Evolutionary conservation across 305 asterid species (phyloP).

Genomic region (Fraxinus angustifolia): DNA sequence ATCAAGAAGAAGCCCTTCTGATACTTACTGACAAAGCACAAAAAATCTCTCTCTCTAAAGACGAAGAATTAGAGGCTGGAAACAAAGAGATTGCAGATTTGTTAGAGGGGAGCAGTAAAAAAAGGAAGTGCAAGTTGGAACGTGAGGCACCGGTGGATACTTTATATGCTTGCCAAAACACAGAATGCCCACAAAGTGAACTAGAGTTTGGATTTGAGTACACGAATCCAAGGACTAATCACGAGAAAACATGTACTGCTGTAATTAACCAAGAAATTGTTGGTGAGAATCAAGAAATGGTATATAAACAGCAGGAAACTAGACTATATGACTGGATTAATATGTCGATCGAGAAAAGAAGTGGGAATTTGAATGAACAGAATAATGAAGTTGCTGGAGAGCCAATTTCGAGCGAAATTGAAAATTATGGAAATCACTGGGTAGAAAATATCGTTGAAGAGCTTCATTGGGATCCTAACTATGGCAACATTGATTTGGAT

Average conservation of each 20-base stretch:
- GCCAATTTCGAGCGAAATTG: neutral
- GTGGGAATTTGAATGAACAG: neutral
- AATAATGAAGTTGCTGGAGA: neutral
- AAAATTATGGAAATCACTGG: conserved; percentile 24
- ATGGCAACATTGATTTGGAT: conserved; percentile 20
- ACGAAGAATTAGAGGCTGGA: neutral
- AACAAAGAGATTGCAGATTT: neutral
- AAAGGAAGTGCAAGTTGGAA: conserved; percentile 33
- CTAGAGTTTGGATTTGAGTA: conserved; percentile 21
- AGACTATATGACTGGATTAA: conserved; percentile 26
- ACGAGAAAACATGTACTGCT: neutral
- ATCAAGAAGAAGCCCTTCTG: conserved; percentile 45
- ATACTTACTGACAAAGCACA: conserved; percentile 27
- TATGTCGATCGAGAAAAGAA: conserved; percentile 16
- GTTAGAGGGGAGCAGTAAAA: conserved; percentile 17
- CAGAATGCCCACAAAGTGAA: conserved; percentile 11
- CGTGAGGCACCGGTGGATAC: neutral
- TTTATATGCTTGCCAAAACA: conserved; percentile 16
- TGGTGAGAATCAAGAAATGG: neutral
- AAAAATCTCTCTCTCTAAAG: conserved; percentile 21
- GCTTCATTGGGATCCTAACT: conserved; percentile 18
- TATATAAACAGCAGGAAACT: neutral
- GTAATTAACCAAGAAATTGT: neutral
- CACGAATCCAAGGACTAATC: conserved; percentile 32
- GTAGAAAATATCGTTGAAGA: conserved; percentile 23